Conservation (phyloP, 176 grass and related monocot species). For the Puya raimondii region DNA sequence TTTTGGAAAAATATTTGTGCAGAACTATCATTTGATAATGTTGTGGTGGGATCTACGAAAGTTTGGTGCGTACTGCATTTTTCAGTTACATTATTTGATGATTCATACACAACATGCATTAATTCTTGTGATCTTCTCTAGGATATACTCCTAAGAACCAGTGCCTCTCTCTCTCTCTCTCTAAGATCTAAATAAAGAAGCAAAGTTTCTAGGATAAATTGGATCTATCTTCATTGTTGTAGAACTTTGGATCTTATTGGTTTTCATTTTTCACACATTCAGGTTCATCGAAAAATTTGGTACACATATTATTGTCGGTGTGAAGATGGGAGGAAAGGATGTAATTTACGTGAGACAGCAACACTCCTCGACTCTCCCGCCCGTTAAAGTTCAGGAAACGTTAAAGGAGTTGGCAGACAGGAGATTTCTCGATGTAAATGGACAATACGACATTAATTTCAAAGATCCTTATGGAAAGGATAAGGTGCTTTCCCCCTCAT, state of each 20-base stretch:
- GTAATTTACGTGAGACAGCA: slow-evolving; percentile 85
- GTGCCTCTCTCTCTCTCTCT: neutral
- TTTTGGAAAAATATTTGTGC: neutral
- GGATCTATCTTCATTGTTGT: neutral
- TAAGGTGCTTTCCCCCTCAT: slow-evolving; percentile 45
- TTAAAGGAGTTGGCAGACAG: slow-evolving; percentile 75
- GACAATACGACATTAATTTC: slow-evolving; percentile 46
- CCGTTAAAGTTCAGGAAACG: slow-evolving; percentile 79
- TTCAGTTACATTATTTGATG: neutral
- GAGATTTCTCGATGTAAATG: slow-evolving; percentile 51
- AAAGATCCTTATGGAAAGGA: slow-evolving; percentile 43
- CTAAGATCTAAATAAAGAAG: neutral
- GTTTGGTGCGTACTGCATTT: no score
- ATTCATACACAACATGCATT: neutral
- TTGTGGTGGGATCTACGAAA: slow-evolving; percentile 1
- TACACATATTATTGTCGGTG: slow-evolving; percentile 87
- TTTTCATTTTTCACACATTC: slow-evolving; percentile 22
- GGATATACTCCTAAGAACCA: neutral
- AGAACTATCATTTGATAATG: neutral
- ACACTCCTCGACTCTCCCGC: slow-evolving; percentile 67
- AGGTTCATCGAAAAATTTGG: slow-evolving; percentile 93
- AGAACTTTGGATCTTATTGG: slow-evolving; percentile 4
- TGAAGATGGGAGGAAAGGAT: slow-evolving; percentile 98
- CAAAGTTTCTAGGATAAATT: neutral
- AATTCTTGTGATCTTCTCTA: neutral